These are phyloP conservation scores for Trichophyton rubrum DNA, from an alignment of 2,329 filamentous ascomycete genomes.

Conservation along the genomic window DNA sequence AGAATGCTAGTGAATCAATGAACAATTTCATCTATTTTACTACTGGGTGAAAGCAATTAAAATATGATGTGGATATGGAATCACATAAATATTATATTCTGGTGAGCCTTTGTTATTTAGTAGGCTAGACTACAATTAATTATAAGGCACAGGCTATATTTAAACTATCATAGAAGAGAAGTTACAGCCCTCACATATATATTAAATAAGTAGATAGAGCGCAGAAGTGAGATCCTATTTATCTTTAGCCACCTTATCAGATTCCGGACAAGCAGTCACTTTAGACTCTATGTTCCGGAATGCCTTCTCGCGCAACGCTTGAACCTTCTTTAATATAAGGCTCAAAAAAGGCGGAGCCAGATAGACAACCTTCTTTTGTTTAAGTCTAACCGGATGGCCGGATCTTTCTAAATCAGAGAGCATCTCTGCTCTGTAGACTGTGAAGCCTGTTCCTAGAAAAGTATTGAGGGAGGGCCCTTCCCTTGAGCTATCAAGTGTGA, in stretches of 20 bases:
- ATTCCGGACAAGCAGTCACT: background rate
- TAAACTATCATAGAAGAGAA: background rate
- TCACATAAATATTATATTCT: no score
- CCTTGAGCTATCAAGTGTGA: background rate
- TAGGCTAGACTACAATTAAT: no score
- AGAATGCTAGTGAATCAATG: background rate
- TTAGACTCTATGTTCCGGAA: background rate
- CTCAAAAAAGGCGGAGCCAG: background rate
- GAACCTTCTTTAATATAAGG: background rate
- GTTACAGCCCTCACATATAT: no score
- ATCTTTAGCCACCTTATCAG: background rate
- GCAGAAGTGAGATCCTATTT: background rate
- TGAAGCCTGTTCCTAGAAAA: background rate
- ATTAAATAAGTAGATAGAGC: background rate
- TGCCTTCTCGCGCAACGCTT: background rate
- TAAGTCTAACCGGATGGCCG: background rate
- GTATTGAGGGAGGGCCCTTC: background rate
- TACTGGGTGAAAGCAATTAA: no score
- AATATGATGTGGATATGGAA: no score
- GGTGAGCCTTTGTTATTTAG: no score
- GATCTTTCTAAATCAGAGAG: background rate
- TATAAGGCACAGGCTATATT: no score
- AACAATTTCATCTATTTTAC: background rate
- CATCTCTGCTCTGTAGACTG: background rate
- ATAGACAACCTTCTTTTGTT: background rate